Evolutionary conservation across 805 yeast species (phyloP).

Genomic region (Pichia nakasei): DNA sequence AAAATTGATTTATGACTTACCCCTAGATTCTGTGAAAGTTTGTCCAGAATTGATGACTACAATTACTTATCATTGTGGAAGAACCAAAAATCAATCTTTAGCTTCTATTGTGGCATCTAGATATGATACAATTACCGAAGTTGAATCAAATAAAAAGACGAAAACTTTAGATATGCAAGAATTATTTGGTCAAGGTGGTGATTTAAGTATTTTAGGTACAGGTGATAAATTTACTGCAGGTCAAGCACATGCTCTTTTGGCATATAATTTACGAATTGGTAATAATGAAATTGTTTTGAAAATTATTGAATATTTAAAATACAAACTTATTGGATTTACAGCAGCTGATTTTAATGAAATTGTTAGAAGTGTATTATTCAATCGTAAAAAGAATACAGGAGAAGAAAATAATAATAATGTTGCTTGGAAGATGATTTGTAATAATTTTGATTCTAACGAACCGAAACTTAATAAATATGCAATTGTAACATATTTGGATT

Average conservation of each 20-base stretch:
- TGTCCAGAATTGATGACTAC: slow-evolving; percentile 28
- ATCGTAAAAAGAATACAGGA: slow-evolving; percentile 1
- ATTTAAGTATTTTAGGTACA: slow-evolving; percentile 7
- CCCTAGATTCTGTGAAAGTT: slow-evolving; percentile 25
- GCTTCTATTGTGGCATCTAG: slow-evolving; percentile 22
- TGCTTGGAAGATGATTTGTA: slow-evolving; percentile 24
- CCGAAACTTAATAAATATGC: slow-evolving; percentile 20
- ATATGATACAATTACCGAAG: slow-evolving; percentile 8
- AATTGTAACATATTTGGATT: slow-evolving; percentile 21
- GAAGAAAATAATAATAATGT: slow-evolving; percentile 6
- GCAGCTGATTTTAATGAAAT: slow-evolving; percentile 26
- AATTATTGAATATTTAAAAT: slow-evolving; percentile 21
- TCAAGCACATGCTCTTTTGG: slow-evolving; percentile 25
- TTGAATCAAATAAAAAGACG: slow-evolving; percentile 4
- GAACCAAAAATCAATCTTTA: slow-evolving; percentile 19
- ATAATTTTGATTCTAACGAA: slow-evolving; percentile 4
- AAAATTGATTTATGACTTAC: slow-evolving; percentile 22
- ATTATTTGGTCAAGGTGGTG: slow-evolving; percentile 7
- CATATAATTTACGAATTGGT: slow-evolving; percentile 19
- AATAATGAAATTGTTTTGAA: slow-evolving; percentile 24
- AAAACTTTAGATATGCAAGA: slow-evolving; percentile 1
- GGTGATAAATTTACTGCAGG: slow-evolving; percentile 19
- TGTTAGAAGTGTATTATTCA: slow-evolving; percentile 19
- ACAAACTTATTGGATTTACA: slow-evolving; percentile 18
- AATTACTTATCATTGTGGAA: slow-evolving; percentile 22